A percentile compares a stretch with the other conserved stretches of the same genome.
Conservation (phyloP, 352 stramenopile species). For the Globisporangium carolinianum region DNA sequence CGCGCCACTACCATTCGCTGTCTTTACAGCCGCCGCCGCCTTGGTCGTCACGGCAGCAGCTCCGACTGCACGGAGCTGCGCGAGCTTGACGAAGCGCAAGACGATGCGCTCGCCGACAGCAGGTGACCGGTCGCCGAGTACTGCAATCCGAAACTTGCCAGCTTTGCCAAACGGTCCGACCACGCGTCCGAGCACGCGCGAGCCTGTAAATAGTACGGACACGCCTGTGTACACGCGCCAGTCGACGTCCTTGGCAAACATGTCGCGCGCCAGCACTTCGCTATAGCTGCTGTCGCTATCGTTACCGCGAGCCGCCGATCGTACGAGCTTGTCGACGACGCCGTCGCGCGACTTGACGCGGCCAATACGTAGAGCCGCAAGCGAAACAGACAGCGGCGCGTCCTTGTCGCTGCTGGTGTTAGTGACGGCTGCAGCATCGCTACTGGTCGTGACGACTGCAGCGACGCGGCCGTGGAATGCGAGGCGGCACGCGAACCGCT, state of each 20-base stretch:
- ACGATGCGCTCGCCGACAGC: conserved; percentile 32
- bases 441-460: conserved; percentile 21
- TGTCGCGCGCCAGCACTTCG: conserved; percentile 24
- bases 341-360: conserved; percentile 55
- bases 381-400: conserved; percentile 11
- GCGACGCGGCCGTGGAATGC: conserved; percentile 61
- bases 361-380: conserved; percentile 41
- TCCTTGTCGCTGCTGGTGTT: not conserved
- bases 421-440: not conserved
- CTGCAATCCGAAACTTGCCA: conserved; percentile 60
- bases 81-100: conserved; percentile 58
- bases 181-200: conserved; percentile 35
- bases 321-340: conserved; percentile 50
- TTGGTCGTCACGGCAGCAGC: no score
- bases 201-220: conserved; percentile 40
- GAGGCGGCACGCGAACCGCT: conserved; percentile 54
- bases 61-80: conserved; percentile 20
- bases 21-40: conserved; percentile 21
- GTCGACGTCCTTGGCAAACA: conserved; percentile 76
- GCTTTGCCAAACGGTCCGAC: conserved; percentile 75
- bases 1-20: not conserved
- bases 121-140: conserved; percentile 6
- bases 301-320: no score
- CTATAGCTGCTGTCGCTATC: no score
- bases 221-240: conserved; percentile 50